phyloP scores from a whole-genome alignment of 805 yeast species.

The Yamadazyma nakazawae region DNA sequence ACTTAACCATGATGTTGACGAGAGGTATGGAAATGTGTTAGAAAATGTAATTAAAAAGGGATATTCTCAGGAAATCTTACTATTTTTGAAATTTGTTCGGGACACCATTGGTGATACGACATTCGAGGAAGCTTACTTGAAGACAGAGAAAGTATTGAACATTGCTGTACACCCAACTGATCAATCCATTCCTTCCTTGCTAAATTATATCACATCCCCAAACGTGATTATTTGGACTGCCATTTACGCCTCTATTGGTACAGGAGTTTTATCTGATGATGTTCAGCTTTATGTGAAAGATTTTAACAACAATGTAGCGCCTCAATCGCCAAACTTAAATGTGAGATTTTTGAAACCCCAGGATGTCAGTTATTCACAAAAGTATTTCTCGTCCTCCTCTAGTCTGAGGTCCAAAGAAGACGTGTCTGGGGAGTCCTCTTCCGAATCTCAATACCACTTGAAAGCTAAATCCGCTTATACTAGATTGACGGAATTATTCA shows the following conservation, averaged over 20 bases:
- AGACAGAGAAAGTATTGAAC: slow-evolving; percentile 75
- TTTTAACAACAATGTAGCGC: slow-evolving; percentile 58
- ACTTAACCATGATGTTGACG: slow-evolving; percentile 52
- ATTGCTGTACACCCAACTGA: slow-evolving; percentile 82
- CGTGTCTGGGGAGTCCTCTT: slow-evolving; percentile 8
- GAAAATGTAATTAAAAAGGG: slow-evolving; percentile 77
- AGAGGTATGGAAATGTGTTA: slow-evolving; percentile 63
- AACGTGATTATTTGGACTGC: slow-evolving; percentile 90
- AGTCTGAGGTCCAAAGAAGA: slow-evolving; percentile 12
- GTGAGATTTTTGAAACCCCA: slow-evolving; percentile 42
- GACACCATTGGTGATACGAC: slow-evolving; percentile 78
- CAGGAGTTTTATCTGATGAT: slow-evolving; percentile 58
- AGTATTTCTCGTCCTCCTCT: slow-evolving; percentile 27
- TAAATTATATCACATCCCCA: slow-evolving; percentile 91
- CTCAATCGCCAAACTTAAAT: slow-evolving; percentile 41
- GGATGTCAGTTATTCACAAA: slow-evolving; percentile 46
- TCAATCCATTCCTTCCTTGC: slow-evolving; percentile 62
- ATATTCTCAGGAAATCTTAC: slow-evolving; percentile 79
- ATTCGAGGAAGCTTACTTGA: slow-evolving; percentile 86
- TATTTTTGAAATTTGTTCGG: slow-evolving; percentile 75
- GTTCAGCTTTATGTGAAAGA: slow-evolving; percentile 59
- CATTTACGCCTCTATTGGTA: slow-evolving; percentile 78
- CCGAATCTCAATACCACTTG: slow-evolving; percentile 19
- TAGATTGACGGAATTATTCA: slow-evolving; percentile 84
- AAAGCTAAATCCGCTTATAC: slow-evolving; percentile 65